These are phyloP conservation scores for Trametes cinnabarina DNA, from an alignment of 768 basidiomycete species.

Conservation along the genomic window DNA sequence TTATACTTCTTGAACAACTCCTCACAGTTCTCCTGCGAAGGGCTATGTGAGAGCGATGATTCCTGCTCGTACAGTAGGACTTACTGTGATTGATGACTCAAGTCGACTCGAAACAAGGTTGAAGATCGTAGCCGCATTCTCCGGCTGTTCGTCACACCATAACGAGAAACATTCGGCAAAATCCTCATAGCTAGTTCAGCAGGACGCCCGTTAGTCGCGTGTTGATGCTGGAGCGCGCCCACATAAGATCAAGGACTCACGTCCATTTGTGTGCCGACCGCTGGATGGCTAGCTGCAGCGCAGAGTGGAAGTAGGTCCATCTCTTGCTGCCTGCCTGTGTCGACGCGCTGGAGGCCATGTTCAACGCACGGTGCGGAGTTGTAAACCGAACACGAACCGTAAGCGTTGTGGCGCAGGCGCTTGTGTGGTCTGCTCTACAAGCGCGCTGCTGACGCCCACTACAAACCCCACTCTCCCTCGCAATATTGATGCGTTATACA, in stretches of 20 bases:
- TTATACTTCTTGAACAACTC: conserved; percentile 67
- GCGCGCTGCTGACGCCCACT: background rate
- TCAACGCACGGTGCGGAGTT: conserved; percentile 20
- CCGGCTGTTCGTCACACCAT: conserved; percentile 38
- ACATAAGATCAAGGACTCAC: conserved; percentile 31
- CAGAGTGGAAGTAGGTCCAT: conserved; percentile 51
- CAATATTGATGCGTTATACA: too few relatives aligned
- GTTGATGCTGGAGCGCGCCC: background rate
- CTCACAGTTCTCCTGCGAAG: conserved; percentile 57
- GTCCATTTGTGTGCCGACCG: conserved; percentile 54
- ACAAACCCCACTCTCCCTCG: too few relatives aligned
- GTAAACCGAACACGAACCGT: background rate
- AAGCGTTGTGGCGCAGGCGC: conserved; percentile 2
- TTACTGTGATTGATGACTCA: conserved; percentile 55
- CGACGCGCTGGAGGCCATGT: conserved; percentile 29
- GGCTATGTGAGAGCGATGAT: background rate
- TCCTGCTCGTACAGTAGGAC: background rate
- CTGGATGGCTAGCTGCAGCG: conserved; percentile 52
- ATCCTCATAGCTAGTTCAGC: conserved; percentile 42
- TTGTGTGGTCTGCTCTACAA: background rate
- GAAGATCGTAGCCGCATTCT: conserved; percentile 33
- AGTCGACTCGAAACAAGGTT: conserved; percentile 71
- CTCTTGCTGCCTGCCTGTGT: conserved; percentile 40
- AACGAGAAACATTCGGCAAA: conserved; percentile 41
- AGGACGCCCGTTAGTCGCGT: background rate